A percentile compares a stretch with the other conserved stretches of the same genome.
Evolutionary conservation across 306 rosid genomes (phyloP).

Genomic region (Acacia confusa): DNA sequence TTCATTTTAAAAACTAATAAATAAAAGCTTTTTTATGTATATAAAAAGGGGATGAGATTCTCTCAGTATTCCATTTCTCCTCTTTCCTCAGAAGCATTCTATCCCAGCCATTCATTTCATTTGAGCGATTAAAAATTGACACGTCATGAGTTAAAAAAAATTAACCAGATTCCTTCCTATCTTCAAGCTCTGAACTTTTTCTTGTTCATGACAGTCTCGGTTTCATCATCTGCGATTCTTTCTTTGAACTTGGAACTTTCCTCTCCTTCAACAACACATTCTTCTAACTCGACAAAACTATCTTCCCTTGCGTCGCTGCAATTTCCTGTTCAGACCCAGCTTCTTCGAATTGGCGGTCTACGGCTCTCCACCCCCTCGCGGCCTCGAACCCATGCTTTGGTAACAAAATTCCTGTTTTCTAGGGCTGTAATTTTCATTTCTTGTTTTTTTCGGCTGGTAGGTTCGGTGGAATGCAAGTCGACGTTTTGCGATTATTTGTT

Average conservation of each 20-base stretch:
- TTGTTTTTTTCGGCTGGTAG: background rate
- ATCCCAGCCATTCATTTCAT: too few relatives aligned
- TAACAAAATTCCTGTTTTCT: background rate
- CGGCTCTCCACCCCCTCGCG: conserved; percentile 35
- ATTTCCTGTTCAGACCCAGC: conserved; percentile 38
- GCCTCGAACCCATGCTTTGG: conserved; percentile 50
- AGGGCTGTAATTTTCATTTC: background rate
- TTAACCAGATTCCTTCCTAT: too few relatives aligned
- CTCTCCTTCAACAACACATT: conserved; percentile 6
- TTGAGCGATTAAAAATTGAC: too few relatives aligned
- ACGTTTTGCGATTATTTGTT: background rate
- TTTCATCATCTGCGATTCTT: conserved; percentile 43
- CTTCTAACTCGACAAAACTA: conserved; percentile 22
- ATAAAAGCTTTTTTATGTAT: too few relatives aligned
- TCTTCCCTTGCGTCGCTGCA: conserved; percentile 43
- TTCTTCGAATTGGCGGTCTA: conserved; percentile 33
- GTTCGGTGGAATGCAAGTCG: background rate
- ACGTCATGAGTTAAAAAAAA: too few relatives aligned
- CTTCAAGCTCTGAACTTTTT: background rate
- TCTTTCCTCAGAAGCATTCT: too few relatives aligned
- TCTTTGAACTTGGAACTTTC: conserved; percentile 32
- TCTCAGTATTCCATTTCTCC: too few relatives aligned
- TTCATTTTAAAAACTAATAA: background rate
- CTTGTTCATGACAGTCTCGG: conserved; percentile 49
- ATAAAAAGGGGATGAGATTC: too few relatives aligned